phyloP scores from a whole-genome alignment of 176 grass and related monocot genomes.

The Alopecurus myosuroides region DNA sequence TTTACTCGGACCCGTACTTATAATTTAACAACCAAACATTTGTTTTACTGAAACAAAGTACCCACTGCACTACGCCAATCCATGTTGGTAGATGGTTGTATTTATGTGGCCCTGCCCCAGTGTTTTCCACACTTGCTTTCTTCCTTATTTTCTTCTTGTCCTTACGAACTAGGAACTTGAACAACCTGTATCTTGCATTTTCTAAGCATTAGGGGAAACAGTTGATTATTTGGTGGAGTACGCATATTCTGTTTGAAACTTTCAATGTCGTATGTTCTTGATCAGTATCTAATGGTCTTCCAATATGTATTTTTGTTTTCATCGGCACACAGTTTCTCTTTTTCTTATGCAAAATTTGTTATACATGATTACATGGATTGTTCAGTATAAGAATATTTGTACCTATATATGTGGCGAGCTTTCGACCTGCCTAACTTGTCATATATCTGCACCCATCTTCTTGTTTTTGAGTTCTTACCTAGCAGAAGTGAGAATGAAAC shows the following conservation, averaged over 20 bases:
- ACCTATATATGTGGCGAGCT: neutral
- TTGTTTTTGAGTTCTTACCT: neutral
- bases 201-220: neutral
- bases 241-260: neutral
- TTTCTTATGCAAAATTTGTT: neutral
- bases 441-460: too few relatives aligned
- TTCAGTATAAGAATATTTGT: neutral
- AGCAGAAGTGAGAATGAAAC: neutral
- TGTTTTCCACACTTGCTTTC: neutral
- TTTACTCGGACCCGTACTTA: neutral
- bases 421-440: neutral
- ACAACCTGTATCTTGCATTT: neutral
- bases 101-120: neutral
- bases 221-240: neutral
- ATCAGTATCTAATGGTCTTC: neutral
- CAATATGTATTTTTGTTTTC: neutral
- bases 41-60: neutral
- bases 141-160: neutral
- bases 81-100: slow-evolving; percentile 6
- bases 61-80: neutral
- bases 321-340: neutral
- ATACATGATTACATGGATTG: neutral
- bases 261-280: neutral
- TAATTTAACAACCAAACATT: neutral
- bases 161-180: neutral